Evolutionary conservation across 2,329 filamentous ascomycete species (phyloP), one percentile per base, ranked within the genome.

Genomic region (Monosporascus sp.): DNA sequence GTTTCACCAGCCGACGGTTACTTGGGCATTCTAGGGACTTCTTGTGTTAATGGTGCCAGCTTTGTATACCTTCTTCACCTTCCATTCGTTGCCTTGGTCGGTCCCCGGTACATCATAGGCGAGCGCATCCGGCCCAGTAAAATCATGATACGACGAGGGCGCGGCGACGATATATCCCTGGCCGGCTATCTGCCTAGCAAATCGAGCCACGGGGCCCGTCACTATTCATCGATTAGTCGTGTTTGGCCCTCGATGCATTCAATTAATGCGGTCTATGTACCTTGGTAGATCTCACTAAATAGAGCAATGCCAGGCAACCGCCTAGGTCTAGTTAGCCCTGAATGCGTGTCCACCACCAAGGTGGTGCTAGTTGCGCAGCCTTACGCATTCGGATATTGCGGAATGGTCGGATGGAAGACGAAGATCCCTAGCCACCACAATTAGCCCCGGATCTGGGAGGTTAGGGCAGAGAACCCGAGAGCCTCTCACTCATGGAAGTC

Each of bases 251-350:
- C 48, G 49, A 49, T 25, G 34, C n/a, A 11, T 9, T 50, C 27
- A 3, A 49, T 54, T 51, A 14, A 14, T 6, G 39, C 17, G 18
- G 9, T 18, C 51, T 47, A 54, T 65, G 53, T 70, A 91, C 90
- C 91, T 84, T 97, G 92, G 67, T 97, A 97, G 64, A 97, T 97
- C 73, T 97, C 92, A 62, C 87, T 92, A 68, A 96, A 97, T 52
- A 97, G 78, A 15, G 89, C 87, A 5, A 97, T 89, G 20, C 89
- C 91, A 0, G 91, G 91, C 65, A 96, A 96, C 48, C 78, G 77
- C 31, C 82, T 83, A 54, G n/a, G 15, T 51, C 41, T 38, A 54
- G 41, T 57, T 47, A 57, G 42, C 24, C 42, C 58, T 61, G 55
- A 48, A 34, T 49, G 36, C 36, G 20, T 18, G 44, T 47, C 47